These are phyloP conservation scores for Malassezia psittaci DNA, from an alignment of 1,284 basidiomycete species.

Conservation along the genomic window DNA sequence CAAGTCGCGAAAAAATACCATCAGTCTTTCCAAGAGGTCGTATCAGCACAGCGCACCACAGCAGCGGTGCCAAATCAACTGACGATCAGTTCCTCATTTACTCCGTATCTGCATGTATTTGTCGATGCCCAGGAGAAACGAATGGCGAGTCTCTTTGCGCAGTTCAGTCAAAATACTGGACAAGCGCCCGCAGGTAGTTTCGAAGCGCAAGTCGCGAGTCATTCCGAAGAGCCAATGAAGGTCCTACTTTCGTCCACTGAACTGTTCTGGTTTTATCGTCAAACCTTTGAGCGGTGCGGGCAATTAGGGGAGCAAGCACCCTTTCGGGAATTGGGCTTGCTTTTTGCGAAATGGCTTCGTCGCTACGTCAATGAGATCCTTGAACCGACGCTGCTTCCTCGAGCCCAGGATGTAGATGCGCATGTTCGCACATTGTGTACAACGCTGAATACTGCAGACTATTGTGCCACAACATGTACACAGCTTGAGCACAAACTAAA, in stretches of 20 bases:
- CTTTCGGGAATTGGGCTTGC: slow-evolving; percentile 32
- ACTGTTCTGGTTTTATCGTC: slow-evolving; percentile 91
- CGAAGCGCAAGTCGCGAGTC: slow-evolving; percentile 51
- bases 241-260: slow-evolving; percentile 90
- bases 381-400: slow-evolving; percentile 57
- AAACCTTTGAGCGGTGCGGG: slow-evolving; percentile 85
- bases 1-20: slow-evolving; percentile 28
- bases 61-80: background rate
- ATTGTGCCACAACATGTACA: slow-evolving; percentile 79
- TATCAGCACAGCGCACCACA: background rate
- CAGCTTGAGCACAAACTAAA: slow-evolving; percentile 89
- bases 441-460: slow-evolving; percentile 92
- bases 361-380: slow-evolving; percentile 75
- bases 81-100: slow-evolving; percentile 64
- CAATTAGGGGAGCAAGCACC: slow-evolving; percentile 49
- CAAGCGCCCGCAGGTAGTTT: slow-evolving; percentile 58
- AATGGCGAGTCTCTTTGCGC: slow-evolving; percentile 32
- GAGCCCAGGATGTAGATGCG: background rate
- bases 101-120: slow-evolving; percentile 81
- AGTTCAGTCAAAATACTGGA: slow-evolving; percentile 13
- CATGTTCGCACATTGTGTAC: slow-evolving; percentile 49
- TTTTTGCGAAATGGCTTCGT: slow-evolving; percentile 81
- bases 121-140: slow-evolving; percentile 86
- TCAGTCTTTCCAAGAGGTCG: slow-evolving; percentile 17
- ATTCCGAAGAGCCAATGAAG: slow-evolving; percentile 38